Base-by-base conservation (phyloP, 2,329 filamentous ascomycete species). In the Aspergillus sp. region DNA sequence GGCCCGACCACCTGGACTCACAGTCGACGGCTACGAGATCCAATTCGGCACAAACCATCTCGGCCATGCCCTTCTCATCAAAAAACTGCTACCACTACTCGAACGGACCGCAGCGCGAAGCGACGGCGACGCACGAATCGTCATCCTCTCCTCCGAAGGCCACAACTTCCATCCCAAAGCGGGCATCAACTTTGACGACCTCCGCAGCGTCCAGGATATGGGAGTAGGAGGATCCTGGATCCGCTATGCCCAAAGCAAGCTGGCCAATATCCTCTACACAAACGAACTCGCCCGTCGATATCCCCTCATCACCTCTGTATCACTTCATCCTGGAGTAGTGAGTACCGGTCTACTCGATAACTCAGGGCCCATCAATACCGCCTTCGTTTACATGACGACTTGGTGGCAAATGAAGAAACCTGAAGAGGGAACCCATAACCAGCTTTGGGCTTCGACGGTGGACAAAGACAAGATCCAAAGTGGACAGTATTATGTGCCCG, bases 21-120 rank as follows among this genome's bases (percentile, higher is more conserved):
- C 71, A 5, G 53, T 57, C 27, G 69, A 77, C 12, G 73, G 73
- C 10, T 77, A 74, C 45, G 75, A 78, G 51, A 49, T 70, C 7
- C 69, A 75, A 46, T 74, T 77, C 45, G 72, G 68, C 1, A 72
- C 67, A 2, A 78, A 78, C 44, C 71, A 77, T 52, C 50, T 77
- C 33, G 73, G 73, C 11, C 73, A 76, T 41, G 70, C 73, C 5
- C 62, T 73, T 3, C 59, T 77, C 9, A 58, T 68, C n/a, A 60
- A 67, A 43, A 57, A 65, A 3, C 52, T 75, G 7, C 43, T 67
- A 2, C 66, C 65, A 26, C 29, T 33, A 38, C 30, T 33, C 30
- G 33, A 43, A 13, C 33, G n/a, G 1, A 34, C n/a, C 5, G 38
- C 37, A 1, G 27, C 29, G 11, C 19, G 27, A 12, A 11, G 11